Conservation (phyloP, 768 basidiomycete genomes). For the Lactarius tabidus region DNA sequence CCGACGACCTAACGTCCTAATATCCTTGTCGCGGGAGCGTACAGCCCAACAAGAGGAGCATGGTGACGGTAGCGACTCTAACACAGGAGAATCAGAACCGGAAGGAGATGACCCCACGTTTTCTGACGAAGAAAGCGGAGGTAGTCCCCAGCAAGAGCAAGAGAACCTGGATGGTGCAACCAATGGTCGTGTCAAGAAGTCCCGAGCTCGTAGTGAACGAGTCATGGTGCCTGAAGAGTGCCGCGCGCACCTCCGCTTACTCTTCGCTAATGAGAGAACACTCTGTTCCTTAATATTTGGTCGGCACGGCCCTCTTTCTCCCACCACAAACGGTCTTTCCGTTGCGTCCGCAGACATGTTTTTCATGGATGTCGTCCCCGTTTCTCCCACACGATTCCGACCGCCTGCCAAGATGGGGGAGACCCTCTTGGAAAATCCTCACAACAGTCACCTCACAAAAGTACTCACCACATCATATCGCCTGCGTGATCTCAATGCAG, state of each 20-base stretch:
- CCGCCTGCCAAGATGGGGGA: slow-evolving; percentile 92
- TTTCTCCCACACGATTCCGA: slow-evolving; percentile 93
- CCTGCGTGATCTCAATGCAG: slow-evolving; percentile 69
- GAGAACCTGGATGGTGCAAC: slow-evolving; percentile 43
- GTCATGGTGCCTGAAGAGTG: slow-evolving; percentile 90
- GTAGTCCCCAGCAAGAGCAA: slow-evolving; percentile 33
- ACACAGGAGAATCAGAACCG: slow-evolving; percentile 50
- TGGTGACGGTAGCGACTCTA: slow-evolving; percentile 36
- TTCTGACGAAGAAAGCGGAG: slow-evolving; percentile 44
- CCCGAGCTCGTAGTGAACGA: slow-evolving; percentile 82
- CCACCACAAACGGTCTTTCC: slow-evolving; percentile 55
- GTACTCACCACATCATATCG: slow-evolving; percentile 78
- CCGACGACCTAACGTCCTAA: slow-evolving; percentile 74
- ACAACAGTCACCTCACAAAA: slow-evolving; percentile 84
- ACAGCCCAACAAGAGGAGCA: background rate
- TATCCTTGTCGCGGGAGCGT: slow-evolving; percentile 38
- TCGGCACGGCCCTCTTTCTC: slow-evolving; percentile 82
- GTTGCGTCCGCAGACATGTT: slow-evolving; percentile 90
- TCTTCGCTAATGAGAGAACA: slow-evolving; percentile 79
- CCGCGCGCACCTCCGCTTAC: slow-evolving; percentile 83
- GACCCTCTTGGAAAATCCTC: slow-evolving; percentile 90
- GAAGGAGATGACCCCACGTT: slow-evolving; percentile 47
- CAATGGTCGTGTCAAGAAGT: slow-evolving; percentile 71
- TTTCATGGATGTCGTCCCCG: slow-evolving; percentile 89
- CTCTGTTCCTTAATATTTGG: slow-evolving; percentile 89